These are phyloP conservation scores for Arthromyces matolae DNA, from an alignment of 768 basidiomycete species.

Conservation along the genomic window DNA sequence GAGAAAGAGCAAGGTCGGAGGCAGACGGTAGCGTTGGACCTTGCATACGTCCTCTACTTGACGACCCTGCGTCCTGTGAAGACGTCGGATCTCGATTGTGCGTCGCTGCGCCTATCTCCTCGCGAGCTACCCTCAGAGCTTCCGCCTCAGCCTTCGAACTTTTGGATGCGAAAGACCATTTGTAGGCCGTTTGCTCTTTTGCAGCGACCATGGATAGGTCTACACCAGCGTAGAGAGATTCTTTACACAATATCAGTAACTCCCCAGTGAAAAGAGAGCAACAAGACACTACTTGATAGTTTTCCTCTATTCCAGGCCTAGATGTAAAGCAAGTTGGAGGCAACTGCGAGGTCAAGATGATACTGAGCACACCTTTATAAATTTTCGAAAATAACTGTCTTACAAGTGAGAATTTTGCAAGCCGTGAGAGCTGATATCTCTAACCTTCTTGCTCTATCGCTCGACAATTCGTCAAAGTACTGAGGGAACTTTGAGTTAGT, in stretches of 20 bases:
- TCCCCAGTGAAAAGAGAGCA: not conserved
- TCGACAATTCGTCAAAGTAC: conserved; percentile 86
- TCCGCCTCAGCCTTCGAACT: conserved; percentile 52
- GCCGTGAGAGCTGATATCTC: conserved; percentile 20
- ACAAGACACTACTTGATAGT: conserved; percentile 49
- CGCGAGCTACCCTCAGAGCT: conserved; percentile 55
- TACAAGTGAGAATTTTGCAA: conserved; percentile 27
- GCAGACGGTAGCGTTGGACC: conserved; percentile 70
- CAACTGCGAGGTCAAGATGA: not conserved
- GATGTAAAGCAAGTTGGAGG: not conserved
- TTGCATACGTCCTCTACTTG: conserved; percentile 40
- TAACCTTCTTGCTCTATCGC: conserved; percentile 77
- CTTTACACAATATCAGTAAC: conserved; percentile 25
- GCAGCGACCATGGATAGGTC: conserved; percentile 52
- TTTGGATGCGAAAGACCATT: conserved; percentile 83
- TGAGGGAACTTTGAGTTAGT: conserved; percentile 22
- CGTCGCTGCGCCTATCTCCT: conserved; percentile 53
- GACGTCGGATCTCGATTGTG: conserved; percentile 26
- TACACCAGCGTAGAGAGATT: conserved; percentile 57
- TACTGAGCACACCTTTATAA: conserved; percentile 65
- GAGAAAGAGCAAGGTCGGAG: conserved; percentile 65
- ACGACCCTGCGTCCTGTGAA: conserved; percentile 22
- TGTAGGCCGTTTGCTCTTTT: conserved; percentile 74
- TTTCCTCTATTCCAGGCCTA: conserved; percentile 83
- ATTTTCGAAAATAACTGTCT: conserved; percentile 85